These are phyloP conservation scores for Globisporangium yorkense DNA, from an alignment of 352 stramenopile genomes.

Conservation along the genomic window DNA sequence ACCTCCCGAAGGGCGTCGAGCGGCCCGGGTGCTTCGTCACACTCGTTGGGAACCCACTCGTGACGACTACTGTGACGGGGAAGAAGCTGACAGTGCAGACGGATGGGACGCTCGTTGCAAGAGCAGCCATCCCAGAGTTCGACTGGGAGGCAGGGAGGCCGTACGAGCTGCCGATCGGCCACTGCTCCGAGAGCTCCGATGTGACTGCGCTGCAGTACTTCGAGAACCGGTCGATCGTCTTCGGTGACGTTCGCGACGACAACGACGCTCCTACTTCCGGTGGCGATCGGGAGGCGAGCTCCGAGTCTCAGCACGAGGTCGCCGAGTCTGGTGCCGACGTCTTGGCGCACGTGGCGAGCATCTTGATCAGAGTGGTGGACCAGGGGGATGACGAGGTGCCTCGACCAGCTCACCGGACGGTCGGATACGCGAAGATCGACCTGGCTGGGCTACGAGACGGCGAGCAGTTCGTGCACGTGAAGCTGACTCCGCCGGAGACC, in stretches of 20 bases:
- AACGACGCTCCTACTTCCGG: background rate
- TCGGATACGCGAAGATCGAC: slow-evolving; percentile 51
- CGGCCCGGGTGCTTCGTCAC: slow-evolving; percentile 37
- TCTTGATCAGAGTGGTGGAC: slow-evolving; percentile 48
- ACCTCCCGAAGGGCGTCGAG: slow-evolving; percentile 25
- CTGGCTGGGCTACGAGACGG: slow-evolving; percentile 30
- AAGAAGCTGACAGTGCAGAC: slow-evolving; percentile 11
- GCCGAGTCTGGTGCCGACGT: slow-evolving; percentile 20
- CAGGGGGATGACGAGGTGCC: slow-evolving; percentile 11
- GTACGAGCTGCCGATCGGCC: slow-evolving; percentile 14
- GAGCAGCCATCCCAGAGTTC: slow-evolving; percentile 8
- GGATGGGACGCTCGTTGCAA: slow-evolving; percentile 21
- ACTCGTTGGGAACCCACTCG: slow-evolving; percentile 30
- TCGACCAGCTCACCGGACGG: slow-evolving; percentile 2
- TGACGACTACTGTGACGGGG: background rate
- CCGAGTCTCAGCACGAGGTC: slow-evolving; percentile 7
- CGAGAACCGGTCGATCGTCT: slow-evolving; percentile 14
- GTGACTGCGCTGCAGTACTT: slow-evolving; percentile 23
- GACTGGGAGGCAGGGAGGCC: slow-evolving; percentile 13
- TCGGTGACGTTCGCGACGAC: slow-evolving; percentile 18
- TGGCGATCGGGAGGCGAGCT: background rate
- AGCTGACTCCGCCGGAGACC: slow-evolving; percentile 29
- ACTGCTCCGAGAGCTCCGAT: slow-evolving; percentile 7
- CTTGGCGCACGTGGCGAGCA: slow-evolving; percentile 26
- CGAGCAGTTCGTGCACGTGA: slow-evolving; percentile 30